Evolutionary conservation across 495 filamentous ascomycete genomes (phyloP).

Genomic region (Lentithecium fluviatile): DNA sequence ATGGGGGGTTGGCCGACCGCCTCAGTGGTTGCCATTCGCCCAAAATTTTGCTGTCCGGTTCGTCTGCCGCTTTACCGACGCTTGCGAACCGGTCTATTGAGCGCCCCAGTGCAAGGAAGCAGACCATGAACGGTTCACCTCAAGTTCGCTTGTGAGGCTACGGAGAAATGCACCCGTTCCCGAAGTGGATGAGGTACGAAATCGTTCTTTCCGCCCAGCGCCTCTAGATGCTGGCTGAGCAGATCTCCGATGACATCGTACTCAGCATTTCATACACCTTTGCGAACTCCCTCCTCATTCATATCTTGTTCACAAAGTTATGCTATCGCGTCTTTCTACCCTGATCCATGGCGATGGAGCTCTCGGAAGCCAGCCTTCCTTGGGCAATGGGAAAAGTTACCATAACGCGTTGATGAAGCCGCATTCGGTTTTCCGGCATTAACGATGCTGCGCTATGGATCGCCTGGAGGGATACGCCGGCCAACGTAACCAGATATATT

Average conservation of each 20-base stretch:
- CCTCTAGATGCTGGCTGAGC: conserved; percentile 15
- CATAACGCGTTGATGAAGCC: conserved; percentile 7
- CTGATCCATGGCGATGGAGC: conserved; percentile 17
- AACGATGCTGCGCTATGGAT: conserved; percentile 15
- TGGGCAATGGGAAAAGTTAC: conserved; percentile 21
- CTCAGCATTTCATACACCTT: conserved; percentile 12
- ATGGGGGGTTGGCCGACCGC: conserved; percentile 17
- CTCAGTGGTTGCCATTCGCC: conserved; percentile 18
- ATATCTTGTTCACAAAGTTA: conserved; percentile 26
- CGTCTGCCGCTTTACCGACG: conserved; percentile 31
- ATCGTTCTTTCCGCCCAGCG: conserved; percentile 17
- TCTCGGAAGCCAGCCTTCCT: conserved; percentile 25
- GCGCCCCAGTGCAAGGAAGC: conserved; percentile 12
- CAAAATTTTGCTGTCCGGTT: conserved; percentile 21
- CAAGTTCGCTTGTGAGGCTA: conserved; percentile 24
- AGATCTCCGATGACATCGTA: conserved; percentile 8
- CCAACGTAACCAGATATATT: conserved; percentile 4
- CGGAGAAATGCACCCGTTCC: conserved; percentile 31
- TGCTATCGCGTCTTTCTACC: conserved; percentile 17
- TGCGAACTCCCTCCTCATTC: not conserved
- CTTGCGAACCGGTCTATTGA: conserved; percentile 18
- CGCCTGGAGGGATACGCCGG: conserved; percentile 30
- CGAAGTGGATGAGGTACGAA: conserved; percentile 14
- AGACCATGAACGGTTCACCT: conserved; percentile 22
- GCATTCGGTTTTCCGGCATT: conserved; percentile 10